Conservation (phyloP, 2,329 filamentous ascomycete genomes). For the Cryphonectria parasitica region DNA sequence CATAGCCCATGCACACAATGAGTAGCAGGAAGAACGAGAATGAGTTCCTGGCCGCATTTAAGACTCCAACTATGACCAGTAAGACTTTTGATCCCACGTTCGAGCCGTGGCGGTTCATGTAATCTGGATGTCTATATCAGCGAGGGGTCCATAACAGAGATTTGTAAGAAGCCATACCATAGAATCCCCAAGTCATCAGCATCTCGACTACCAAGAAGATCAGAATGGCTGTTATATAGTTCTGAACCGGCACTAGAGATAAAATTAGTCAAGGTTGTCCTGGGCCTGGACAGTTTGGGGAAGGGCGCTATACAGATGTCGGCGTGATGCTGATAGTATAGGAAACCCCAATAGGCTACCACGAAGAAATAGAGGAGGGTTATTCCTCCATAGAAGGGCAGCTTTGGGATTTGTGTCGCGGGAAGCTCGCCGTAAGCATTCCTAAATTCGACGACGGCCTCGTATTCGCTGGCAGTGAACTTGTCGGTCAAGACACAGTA, state of each 20-base stretch:
- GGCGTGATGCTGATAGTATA: slow-evolving; percentile 91
- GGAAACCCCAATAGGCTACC: slow-evolving; percentile 85
- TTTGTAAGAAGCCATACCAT: slow-evolving; percentile 58
- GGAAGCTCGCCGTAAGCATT: slow-evolving; percentile 97
- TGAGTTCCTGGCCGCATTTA: slow-evolving; percentile 93
- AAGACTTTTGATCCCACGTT: slow-evolving; percentile 82
- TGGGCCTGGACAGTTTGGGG: neutral
- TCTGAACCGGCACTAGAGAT: slow-evolving; percentile 81
- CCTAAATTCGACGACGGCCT: slow-evolving; percentile 84
- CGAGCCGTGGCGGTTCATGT: slow-evolving; percentile 85
- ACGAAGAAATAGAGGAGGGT: slow-evolving; percentile 92
- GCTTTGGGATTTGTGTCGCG: slow-evolving; percentile 92
- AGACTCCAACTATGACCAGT: slow-evolving; percentile 86
- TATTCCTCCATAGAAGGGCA: slow-evolving; percentile 95
- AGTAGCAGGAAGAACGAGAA: slow-evolving; percentile 98
- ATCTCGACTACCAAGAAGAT: slow-evolving; percentile 95
- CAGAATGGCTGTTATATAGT: slow-evolving; percentile 97
- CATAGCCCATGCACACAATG: slow-evolving; percentile 99
- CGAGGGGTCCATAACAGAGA: neutral
- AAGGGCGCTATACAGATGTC: slow-evolving; percentile 71
- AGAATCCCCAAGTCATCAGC: slow-evolving; percentile 98
- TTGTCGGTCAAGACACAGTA: slow-evolving; percentile 87
- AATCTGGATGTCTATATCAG: slow-evolving; percentile 60
- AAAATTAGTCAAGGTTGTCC: slow-evolving; percentile 37
- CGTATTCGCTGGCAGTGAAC: slow-evolving; percentile 71